Conservation (phyloP, 768 basidiomycete genomes). For the Chalciporus pseudorubinellus region DNA sequence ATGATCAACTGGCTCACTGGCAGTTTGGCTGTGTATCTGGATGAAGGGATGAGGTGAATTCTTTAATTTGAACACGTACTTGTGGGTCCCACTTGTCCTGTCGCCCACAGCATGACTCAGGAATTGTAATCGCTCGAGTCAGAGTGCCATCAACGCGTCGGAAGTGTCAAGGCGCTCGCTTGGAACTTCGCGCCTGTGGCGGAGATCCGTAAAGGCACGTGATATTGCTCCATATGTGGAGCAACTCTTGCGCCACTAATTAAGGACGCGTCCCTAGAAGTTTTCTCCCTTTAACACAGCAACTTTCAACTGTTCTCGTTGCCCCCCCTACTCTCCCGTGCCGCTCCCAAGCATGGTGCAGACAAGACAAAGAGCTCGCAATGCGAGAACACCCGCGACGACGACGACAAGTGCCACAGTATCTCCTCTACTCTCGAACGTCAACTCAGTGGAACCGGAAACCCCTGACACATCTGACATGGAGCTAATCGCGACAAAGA, state of each 20-base stretch:
- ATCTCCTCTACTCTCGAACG: conserved; percentile 52
- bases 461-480: conserved; percentile 54
- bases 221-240: background rate
- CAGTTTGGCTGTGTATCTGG: too few relatives aligned
- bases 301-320: conserved; percentile 13
- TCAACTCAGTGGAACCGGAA: conserved; percentile 43
- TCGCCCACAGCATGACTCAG: too few relatives aligned
- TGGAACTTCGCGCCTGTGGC: conserved; percentile 28
- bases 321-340: background rate
- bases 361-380: conserved; percentile 19
- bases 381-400: conserved; percentile 21
- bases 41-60: too few relatives aligned
- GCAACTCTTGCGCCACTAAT: conserved; percentile 27
- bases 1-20: too few relatives aligned
- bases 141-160: background rate
- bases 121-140: background rate
- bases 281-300: conserved; percentile 12
- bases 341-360: conserved; percentile 17
- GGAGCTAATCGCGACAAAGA: conserved; percentile 12
- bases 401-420: conserved; percentile 39
- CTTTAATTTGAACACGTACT: too few relatives aligned
- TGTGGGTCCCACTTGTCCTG: too few relatives aligned
- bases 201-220: conserved; percentile 18
- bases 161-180: background rate
- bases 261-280: conserved; percentile 19